Base-by-base conservation (phyloP, 768 basidiomycete genomes). In the Termitomyces heimii region DNA sequence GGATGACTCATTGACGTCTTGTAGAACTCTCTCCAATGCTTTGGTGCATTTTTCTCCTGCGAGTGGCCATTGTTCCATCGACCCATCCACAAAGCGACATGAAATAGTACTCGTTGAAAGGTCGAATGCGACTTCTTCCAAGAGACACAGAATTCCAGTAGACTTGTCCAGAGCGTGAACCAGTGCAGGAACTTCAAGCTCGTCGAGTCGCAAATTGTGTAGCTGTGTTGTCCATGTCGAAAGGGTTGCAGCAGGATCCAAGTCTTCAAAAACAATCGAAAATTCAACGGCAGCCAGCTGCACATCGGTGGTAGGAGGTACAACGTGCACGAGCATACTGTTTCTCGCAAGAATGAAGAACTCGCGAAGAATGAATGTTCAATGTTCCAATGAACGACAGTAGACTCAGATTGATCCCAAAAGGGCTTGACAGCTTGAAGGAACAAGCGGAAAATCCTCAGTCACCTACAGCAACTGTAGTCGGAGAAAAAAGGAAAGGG, bases 81-180 rank as follows among this genome's bases (percentile, higher is more conserved):
- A 68, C 9, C 82, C 86, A 63, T 88, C 87, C 35, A 84, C 70
- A 62, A 88, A 88, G 47, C 66, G 69, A 63, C 83, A 85, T 0
- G 70, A 65, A 35, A 88, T 72, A 44, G 75, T 74, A 37, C 70
- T 67, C 26, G 66, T 67, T 10, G 73, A 69, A 52, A 89, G 63
- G 65, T 91, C 83, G 69, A 89, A 84, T 8, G 74, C 71, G n/a
- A 90, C 79, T 63, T 86, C 78, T 44, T 77, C 73, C 31, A 85
- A 68, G 35, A 86, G 72, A 48, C 75, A 76, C 14, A 81, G 75
- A 28, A 87, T 68, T 45, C 82, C 83, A 5, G 79, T 81, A 22
- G 83, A 75, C 61, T 78, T 77, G 72, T 88, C 87, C 45, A 87
- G 72, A 32, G 80, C 77, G 66, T 86, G 84, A 9, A 85, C 68